Base-by-base conservation (phyloP, 163 green algal species). In the Chloroidium sp. region DNA sequence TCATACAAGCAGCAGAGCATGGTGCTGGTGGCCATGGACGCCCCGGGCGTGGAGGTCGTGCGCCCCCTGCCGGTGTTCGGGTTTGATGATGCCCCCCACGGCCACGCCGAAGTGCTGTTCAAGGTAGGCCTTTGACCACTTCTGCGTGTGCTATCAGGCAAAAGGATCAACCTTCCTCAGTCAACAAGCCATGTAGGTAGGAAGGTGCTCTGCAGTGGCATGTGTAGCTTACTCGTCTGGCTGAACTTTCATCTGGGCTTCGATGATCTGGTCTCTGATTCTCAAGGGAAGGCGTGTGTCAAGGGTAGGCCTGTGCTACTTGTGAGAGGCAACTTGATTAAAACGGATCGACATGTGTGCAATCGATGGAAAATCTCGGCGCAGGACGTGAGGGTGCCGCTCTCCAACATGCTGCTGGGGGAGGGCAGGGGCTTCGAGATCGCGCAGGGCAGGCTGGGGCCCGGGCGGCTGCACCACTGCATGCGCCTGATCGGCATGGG, bases 341-440 rank as follows among this genome's bases (percentile, higher is more conserved):
- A 36, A 36, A 36, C 36, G 36, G 36, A 36, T 36, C 36, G 36
- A 36, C 36, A 36, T 36, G 36, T 36, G 36, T 36, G 36, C 64
- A 72, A n/a, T 6, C 10, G 36, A 36, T 36, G 36, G 36, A 36
- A 36, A 36, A 36, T 36, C 36, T 36, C 6, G 10, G 76, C 13
- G 69, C 80, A 87, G n/a, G 58, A 87, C 13, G 94, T 97, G 69
- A 68, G 74, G 0, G 92, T 97, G 79, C 90, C 92, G 0, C 85
- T 78, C 2, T 67, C 13, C 77, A 90, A 89, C 85, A 80, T 98
- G 61, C 83, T 98, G 4, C 88, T 97, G 69, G 94, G 94, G 4
- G 91, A 96, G 84, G 96, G 96, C 0, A 89, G 94, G 12, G 96
- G 96, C 60, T 99, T 99, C 84, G 96, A 99, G 89, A 98, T 99